Evolutionary conservation across 805 yeast genomes (phyloP).

Genomic region (Candida peoriensis): DNA sequence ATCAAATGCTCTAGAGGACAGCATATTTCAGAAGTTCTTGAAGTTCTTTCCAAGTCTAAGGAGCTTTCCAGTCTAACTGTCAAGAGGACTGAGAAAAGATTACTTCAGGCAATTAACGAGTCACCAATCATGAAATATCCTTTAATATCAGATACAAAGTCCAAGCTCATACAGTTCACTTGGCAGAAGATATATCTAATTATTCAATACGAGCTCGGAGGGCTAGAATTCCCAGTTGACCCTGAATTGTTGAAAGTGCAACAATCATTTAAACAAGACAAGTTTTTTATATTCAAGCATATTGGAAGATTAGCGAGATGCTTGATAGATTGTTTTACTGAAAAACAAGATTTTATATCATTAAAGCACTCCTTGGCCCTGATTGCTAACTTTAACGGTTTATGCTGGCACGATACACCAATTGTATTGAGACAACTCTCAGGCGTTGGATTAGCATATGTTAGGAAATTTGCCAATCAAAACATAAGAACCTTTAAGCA

Average conservation of each 20-base stretch:
- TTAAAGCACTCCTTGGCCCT: constrained; percentile 34
- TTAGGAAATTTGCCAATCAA: constrained; percentile 32
- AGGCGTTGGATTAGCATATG: constrained; percentile 38
- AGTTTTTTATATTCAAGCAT: constrained; percentile 36
- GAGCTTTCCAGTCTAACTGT: constrained; percentile 39
- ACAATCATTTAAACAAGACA: constrained; percentile 39
- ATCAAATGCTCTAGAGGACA: constrained; percentile 17
- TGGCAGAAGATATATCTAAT: constrained; percentile 37
- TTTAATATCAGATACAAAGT: constrained; percentile 24
- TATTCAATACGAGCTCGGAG: constrained; percentile 47
- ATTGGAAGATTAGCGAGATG: constrained; percentile 39
- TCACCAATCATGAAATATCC: constrained; percentile 36
- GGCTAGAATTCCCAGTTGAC: constrained; percentile 40
- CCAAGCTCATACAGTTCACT: constrained; percentile 19
- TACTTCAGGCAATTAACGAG: constrained; percentile 38
- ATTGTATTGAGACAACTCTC: constrained; percentile 43
- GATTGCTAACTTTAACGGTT: constrained; percentile 35
- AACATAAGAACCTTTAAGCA: constrained; percentile 31
- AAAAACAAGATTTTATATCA: constrained; percentile 38
- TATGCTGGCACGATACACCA: constrained; percentile 47
- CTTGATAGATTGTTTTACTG: constrained; percentile 38
- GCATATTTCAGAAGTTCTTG: constrained; percentile 19
- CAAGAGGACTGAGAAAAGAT: constrained; percentile 38
- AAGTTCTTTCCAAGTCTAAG: constrained; percentile 28
- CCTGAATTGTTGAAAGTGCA: constrained; percentile 35